Base-by-base conservation (phyloP, 345 rosid species). In the Lepidium didymum region DNA sequence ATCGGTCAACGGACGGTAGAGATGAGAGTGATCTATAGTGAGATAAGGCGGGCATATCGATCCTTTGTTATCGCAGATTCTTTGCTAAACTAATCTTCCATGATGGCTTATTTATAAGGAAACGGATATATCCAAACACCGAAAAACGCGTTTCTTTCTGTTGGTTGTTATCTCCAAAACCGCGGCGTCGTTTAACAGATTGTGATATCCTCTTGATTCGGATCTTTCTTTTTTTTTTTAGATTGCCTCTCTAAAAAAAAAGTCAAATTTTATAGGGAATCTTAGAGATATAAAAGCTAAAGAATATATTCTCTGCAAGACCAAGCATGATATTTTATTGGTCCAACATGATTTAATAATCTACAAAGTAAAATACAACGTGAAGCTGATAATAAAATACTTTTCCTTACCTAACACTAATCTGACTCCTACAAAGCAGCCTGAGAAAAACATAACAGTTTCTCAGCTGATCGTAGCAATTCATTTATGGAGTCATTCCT, bases 11-110 rank as follows among this genome's bases (percentile, higher is more conserved):
- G 79, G 83, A 80, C 64, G 82, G 71, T 45, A 45, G 77, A 44
- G 86, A 78, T 78, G 81, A 72, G 27, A 73, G 44, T 74, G 81
- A 69, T 68, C 37, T 79, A 62, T 75, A 63, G 68, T 72, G 60
- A 5, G 80, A 41, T 47, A 72, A 57, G 77, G 75, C 57, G 64
- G 71, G 56, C 91, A 83, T 87, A 34, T 50, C 56, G 49, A 76
- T 46, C 7, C 4, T 15, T 56, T 6, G 6, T 18, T n/a, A 3
- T 44, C 7, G 36, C 60, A 29, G 65, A 64, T 55, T 16, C 38
- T 58, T 65, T 19, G 38, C 11, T 4, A 23, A 29, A 31, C 36
- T 7, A 9, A 31, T 33, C 27, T 57, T 35, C 64, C 47, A 2
- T 53, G 42, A 33, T 6, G 68, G 10, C 19, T 50, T 73, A 59